Evolutionary conservation across 2,329 filamentous ascomycete species (phyloP).

Genomic region (Bipolaris victoriae): DNA sequence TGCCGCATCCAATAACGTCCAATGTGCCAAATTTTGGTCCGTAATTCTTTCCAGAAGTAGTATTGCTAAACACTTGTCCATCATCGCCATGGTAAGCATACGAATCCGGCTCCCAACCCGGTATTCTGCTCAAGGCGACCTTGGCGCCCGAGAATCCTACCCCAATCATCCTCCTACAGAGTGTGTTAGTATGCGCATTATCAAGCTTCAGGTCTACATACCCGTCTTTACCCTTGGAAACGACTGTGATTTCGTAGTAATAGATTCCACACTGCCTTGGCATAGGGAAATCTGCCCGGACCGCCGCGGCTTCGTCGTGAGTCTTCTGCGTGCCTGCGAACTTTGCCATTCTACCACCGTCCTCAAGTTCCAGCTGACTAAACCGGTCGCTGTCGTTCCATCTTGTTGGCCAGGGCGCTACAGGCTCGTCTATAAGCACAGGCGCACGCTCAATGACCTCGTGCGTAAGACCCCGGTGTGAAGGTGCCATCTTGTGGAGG

Average conservation of each 20-base stretch:
- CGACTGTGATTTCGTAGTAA: constrained; percentile 80
- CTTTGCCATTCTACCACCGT: constrained; percentile 74
- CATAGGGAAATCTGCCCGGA: constrained; percentile 85
- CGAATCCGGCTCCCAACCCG: constrained; percentile 69
- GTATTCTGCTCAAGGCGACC: constrained; percentile 65
- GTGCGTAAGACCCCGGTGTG: constrained; percentile 79
- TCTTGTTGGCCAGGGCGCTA: constrained; percentile 76
- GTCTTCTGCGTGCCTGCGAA: constrained; percentile 63
- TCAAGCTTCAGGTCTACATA: constrained; percentile 52
- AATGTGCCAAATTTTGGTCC: constrained; percentile 64
- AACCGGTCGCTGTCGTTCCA: constrained; percentile 85
- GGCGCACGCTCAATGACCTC: constrained; percentile 82
- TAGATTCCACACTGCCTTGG: constrained; percentile 90
- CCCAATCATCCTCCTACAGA: constrained; percentile 54
- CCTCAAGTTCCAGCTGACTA: constrained; percentile 72
- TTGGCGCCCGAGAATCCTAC: constrained; percentile 67
- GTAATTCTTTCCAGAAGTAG: constrained; percentile 63
- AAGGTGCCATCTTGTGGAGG: constrained; percentile 66
- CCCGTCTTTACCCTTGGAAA: constrained; percentile 72
- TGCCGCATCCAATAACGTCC: constrained; percentile 68
- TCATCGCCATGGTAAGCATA: constrained; percentile 73
- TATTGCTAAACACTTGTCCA: constrained; percentile 66
- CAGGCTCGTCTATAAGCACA: constrained; percentile 62
- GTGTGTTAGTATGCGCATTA: constrained; percentile 26
- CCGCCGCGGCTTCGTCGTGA: constrained; percentile 76